Evolutionary conservation across 345 rosid species (phyloP), one percentile per base, ranked within the genome.

Genomic region (Litchi chinensis): DNA sequence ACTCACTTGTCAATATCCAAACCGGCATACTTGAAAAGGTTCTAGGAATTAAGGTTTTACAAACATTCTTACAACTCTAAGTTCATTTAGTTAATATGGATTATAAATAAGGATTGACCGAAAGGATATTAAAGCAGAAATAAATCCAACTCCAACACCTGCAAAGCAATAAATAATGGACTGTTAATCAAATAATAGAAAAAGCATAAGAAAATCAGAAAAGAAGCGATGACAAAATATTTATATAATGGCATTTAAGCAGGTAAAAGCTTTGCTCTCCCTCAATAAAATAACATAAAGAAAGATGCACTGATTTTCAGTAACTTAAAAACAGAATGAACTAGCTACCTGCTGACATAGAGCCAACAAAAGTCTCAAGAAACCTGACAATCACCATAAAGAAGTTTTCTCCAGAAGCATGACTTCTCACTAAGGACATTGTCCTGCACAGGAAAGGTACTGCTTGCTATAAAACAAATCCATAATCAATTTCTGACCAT

Each of bases 21-120:
- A 62, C 97, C 98, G 43, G 98, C 99, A 92, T 94, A 96, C 91
- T 96, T 96, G 86, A 96, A 94, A 74, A 96, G 97, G 99, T 96
- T 85, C 83, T 28, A 59, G 84, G 83, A 86, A 82, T 94, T 92
- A 96, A 96, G 99, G 97, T 65, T 84, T 78, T 70, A 86, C 88
- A 88, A 77, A 79, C 26, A 71, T 68, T 83, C 71, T 56, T 82
- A 68, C 76, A 68, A 71, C 67, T 28, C 63, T 60, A 67, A 77
- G 56, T 71, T 24, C 67, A 24, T 43, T 72, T 5, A 67, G 52
- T 32, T 71, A 66, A 63, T 32, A 68, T 43, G 24, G 59, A 9
- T 26, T 16, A 69, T 41, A 1, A 24, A 24, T 32, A 65, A 78
- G 18, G 41, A 37, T n/a, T 10, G 46, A 77, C 41, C 4, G 16